A percentile compares a stretch with the other conserved stretches of the same genome.
Conservation (phyloP, 768 basidiomycete genomes). For the Infundibulicybe gibba region DNA sequence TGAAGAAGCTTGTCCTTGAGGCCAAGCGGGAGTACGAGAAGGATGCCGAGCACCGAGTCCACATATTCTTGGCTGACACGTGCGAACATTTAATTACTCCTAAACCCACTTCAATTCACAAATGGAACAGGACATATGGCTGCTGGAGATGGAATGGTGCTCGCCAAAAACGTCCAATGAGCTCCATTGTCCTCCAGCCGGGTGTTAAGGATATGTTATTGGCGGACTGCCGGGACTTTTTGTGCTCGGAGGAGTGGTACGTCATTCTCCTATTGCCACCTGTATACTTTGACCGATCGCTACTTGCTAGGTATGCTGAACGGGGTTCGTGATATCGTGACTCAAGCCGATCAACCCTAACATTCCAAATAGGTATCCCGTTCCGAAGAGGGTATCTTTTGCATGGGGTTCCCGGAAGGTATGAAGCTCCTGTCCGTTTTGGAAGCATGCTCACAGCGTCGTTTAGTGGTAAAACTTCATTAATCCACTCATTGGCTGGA, state of each 20-base stretch:
- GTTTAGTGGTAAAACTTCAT: conserved; percentile 76
- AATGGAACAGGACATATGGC: conserved; percentile 49
- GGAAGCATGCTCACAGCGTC: conserved; percentile 4
- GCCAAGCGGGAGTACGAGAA: conserved; percentile 89
- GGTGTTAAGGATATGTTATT: conserved; percentile 90
- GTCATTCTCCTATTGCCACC: conserved; percentile 20
- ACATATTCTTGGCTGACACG: conserved; percentile 88
- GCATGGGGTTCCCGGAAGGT: conserved; percentile 87
- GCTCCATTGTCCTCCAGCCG: conserved; percentile 87
- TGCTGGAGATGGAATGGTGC: conserved; percentile 91
- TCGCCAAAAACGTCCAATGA: conserved; percentile 86
- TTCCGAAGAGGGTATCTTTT: conserved; percentile 85
- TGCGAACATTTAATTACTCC: conserved; percentile 33
- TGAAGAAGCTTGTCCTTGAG: conserved; percentile 83
- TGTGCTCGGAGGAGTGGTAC: conserved; percentile 82
- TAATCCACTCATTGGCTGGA: conserved; percentile 82
- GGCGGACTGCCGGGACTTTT: conserved; percentile 81
- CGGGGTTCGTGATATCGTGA: conserved; percentile 52
- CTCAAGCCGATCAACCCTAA: conserved; percentile 9
- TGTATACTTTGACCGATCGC: conserved; percentile 10
- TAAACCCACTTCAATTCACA: neutral
- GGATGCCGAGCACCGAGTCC: conserved; percentile 86
- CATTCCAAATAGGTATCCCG: conserved; percentile 59
- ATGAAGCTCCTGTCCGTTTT: conserved; percentile 10
- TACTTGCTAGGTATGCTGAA: conserved; percentile 73